phyloP scores from a whole-genome alignment of 1,284 basidiomycete species.

The Heterobasidion irregulare region DNA sequence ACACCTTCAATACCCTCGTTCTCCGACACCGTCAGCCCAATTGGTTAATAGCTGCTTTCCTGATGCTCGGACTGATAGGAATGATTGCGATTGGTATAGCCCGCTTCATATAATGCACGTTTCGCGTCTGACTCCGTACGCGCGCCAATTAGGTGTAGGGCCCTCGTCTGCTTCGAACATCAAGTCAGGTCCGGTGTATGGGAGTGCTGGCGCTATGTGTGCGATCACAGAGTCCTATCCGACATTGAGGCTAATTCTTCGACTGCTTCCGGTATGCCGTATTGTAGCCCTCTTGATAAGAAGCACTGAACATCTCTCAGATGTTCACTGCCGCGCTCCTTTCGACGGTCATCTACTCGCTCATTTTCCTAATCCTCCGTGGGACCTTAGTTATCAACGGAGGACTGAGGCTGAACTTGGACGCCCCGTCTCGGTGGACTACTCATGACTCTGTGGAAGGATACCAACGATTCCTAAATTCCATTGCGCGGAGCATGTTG shows the following conservation, averaged over 20 bases:
- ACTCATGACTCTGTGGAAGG: slow-evolving; percentile 27
- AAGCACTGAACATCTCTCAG: slow-evolving; percentile 19
- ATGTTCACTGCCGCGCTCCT: slow-evolving; percentile 47
- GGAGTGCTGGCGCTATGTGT: slow-evolving; percentile 43
- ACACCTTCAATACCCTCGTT: slow-evolving; percentile 59
- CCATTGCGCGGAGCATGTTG: slow-evolving; percentile 55
- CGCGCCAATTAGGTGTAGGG: slow-evolving; percentile 23
- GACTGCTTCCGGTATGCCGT: slow-evolving; percentile 46
- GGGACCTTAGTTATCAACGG: slow-evolving; percentile 36
- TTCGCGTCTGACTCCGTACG: slow-evolving; percentile 1
- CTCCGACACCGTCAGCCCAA: slow-evolving; percentile 42
- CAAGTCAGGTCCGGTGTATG: slow-evolving; percentile 33
- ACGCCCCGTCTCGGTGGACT: slow-evolving; percentile 37
- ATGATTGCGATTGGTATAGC: slow-evolving; percentile 48
- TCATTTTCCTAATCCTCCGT: slow-evolving; percentile 48
- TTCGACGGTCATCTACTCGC: slow-evolving; percentile 45
- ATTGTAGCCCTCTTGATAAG: not conserved
- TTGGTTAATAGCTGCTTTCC: slow-evolving; percentile 28
- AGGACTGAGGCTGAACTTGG: slow-evolving; percentile 38
- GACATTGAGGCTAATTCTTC: slow-evolving; percentile 38
- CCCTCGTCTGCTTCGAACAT: slow-evolving; percentile 26
- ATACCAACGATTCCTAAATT: slow-evolving; percentile 51
- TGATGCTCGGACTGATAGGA: not conserved
- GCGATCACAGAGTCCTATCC: slow-evolving; percentile 35
- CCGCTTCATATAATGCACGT: slow-evolving; percentile 15